phyloP scores from a whole-genome alignment of 2,329 filamentous ascomycete genomes.

The Sporothrix euskadiensis region DNA sequence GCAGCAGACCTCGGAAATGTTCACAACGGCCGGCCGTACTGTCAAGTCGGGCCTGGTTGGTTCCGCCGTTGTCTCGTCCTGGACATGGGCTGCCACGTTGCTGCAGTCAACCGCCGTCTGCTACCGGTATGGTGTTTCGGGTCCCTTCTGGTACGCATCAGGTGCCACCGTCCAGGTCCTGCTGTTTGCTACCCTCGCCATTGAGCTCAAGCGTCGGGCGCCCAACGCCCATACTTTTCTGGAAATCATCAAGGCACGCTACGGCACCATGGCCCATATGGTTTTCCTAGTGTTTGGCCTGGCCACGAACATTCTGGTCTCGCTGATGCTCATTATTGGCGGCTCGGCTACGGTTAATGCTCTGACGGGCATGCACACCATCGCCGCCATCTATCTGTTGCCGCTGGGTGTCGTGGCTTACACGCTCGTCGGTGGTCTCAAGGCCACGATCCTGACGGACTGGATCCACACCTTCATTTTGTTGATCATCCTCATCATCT shows the following conservation, averaged over 20 bases:
- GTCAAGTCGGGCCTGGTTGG: conserved; percentile 88
- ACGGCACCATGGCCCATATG: conserved; percentile 68
- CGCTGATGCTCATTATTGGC: conserved; percentile 84
- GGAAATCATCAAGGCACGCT: conserved; percentile 79
- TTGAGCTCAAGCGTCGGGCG: conserved; percentile 82
- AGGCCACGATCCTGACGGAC: conserved; percentile 83
- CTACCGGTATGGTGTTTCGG: conserved; percentile 72
- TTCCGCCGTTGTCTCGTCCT: conserved; percentile 86
- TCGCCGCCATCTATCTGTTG: conserved; percentile 80
- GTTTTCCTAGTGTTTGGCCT: conserved; percentile 82
- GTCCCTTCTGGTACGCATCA: conserved; percentile 61
- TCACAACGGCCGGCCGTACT: conserved; percentile 82
- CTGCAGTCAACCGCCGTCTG: conserved; percentile 79
- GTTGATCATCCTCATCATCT: conserved; percentile 81
- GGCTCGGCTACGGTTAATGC: conserved; percentile 72
- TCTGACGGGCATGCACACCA: conserved; percentile 72
- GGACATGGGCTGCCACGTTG: conserved; percentile 88
- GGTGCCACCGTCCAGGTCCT: conserved; percentile 86
- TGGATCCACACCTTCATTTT: conserved; percentile 85
- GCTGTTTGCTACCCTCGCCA: conserved; percentile 85
- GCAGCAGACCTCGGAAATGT: conserved; percentile 88
- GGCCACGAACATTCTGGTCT: conserved; percentile 84
- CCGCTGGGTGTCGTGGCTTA: conserved; percentile 80
- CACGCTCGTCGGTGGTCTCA: conserved; percentile 76
- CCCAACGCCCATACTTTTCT: conserved; percentile 86